Evolutionary conservation across 148 eudicot genomes (phyloP).

Genomic region (Polygonum maritimum): DNA sequence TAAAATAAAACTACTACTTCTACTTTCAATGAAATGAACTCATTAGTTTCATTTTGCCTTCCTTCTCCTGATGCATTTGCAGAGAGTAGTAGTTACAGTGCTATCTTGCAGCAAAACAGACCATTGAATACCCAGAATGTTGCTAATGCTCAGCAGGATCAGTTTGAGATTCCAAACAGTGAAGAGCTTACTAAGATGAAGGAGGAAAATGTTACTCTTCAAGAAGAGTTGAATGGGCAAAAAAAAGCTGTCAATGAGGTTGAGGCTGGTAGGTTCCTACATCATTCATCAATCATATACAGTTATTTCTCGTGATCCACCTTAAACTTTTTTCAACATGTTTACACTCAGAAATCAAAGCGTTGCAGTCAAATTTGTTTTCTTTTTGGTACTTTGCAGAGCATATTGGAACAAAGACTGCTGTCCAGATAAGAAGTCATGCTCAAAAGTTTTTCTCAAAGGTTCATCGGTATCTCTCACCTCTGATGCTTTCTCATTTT

Average conservation of each 20-base stretch:
- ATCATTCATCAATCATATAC: not conserved
- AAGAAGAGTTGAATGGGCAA: conserved; percentile 54
- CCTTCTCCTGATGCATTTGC: not conserved
- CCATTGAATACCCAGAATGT: conserved; percentile 87
- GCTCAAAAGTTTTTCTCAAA: conserved; percentile 97
- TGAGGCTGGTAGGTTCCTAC: conserved; percentile 62
- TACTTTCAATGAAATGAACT: not conserved
- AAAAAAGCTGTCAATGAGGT: conserved; percentile 49
- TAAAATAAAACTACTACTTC: too few species aligned
- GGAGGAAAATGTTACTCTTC: conserved; percentile 65
- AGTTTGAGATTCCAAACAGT: conserved; percentile 74
- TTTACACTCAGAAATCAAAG: conserved; percentile 49
- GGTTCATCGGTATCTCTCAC: conserved; percentile 58
- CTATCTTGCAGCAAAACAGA: conserved; percentile 67
- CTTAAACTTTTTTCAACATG: not conserved
- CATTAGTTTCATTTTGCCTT: not conserved
- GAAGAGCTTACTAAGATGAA: conserved; percentile 90
- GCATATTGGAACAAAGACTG: conserved; percentile 96
- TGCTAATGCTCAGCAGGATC: conserved; percentile 93
- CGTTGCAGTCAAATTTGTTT: conserved; percentile 63
- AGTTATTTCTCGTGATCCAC: not conserved
- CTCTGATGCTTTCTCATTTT: conserved; percentile 11
- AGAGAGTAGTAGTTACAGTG: too few species aligned
- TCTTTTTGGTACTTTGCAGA: conserved; percentile 50
- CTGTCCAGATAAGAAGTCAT: conserved; percentile 99